Conservation (phyloP, 2,329 filamentous ascomycete species). For the Neofusicoccum sp. region DNA sequence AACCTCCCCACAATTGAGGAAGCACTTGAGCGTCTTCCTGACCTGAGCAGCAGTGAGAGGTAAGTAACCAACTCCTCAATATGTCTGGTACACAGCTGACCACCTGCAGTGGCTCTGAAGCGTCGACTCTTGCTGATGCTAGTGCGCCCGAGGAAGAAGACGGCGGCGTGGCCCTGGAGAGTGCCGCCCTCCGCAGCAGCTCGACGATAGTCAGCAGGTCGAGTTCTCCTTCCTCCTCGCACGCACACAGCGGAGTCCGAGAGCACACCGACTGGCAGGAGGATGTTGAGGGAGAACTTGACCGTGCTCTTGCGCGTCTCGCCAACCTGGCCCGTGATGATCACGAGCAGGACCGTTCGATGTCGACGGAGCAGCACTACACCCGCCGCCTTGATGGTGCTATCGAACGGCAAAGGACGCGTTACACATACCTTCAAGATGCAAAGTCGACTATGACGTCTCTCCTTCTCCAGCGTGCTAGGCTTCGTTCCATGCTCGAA, state of each 20-base stretch:
- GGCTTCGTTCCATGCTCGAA: neutral
- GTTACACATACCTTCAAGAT: neutral
- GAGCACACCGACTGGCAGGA: constrained; percentile 36
- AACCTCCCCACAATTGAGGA: neutral
- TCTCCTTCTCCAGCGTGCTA: neutral
- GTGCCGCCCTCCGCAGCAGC: neutral
- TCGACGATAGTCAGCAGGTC: neutral
- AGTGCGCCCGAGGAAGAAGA: neutral
- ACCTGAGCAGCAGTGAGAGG: neutral
- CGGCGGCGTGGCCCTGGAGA: neutral
- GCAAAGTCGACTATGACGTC: neutral
- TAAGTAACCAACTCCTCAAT: no score
- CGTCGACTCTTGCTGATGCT: neutral
- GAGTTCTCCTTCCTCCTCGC: neutral
- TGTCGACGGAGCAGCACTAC: constrained; percentile 33
- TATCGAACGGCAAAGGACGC: neutral
- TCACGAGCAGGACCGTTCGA: constrained; percentile 28
- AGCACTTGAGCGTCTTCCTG: neutral
- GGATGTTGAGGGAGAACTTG: constrained; percentile 34
- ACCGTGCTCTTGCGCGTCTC: constrained; percentile 32
- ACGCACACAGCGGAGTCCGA: constrained; percentile 6
- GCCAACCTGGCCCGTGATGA: constrained; percentile 36
- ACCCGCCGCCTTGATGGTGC: constrained; percentile 26
- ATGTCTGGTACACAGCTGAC: neutral
- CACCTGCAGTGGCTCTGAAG: neutral